Evolutionary conservation across 2,329 filamentous ascomycete genomes (phyloP).

Genomic region (Aspergillus fischeri): DNA sequence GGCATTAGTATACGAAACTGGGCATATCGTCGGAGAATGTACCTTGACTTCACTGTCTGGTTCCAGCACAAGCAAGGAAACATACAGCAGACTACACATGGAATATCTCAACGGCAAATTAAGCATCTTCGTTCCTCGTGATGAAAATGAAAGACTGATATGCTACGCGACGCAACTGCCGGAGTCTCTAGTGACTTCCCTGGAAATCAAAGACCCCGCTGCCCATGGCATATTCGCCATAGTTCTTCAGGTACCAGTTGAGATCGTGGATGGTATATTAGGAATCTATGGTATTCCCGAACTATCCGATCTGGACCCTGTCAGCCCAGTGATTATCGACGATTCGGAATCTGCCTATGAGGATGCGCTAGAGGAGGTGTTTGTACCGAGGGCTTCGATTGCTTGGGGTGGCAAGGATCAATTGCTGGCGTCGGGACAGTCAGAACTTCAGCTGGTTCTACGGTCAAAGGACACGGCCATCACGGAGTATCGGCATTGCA

Average conservation of each 20-base stretch:
- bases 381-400: no score
- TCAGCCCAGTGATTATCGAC: no score
- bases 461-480: no score
- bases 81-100: slow-evolving; percentile 1
- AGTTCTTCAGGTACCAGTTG: neutral
- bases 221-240: slow-evolving; percentile 1
- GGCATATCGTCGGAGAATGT: neutral
- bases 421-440: no score
- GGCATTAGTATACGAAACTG: neutral
- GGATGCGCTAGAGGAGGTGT: no score
- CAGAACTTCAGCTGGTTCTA: no score
- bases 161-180: slow-evolving; percentile 5
- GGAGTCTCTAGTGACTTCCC: neutral
- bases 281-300: neutral
- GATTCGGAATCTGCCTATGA: no score
- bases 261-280: neutral
- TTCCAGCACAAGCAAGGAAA: neutral
- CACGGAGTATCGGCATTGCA: no score
- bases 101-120: neutral
- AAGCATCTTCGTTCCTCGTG: neutral
- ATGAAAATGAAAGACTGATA: neutral
- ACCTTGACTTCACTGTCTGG: neutral
- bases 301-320: no score
- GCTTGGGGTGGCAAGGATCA: no score
- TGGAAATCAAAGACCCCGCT: neutral